Evolutionary conservation across 768 basidiomycete genomes (phyloP).

Genomic region (Tulasnella sp.): DNA sequence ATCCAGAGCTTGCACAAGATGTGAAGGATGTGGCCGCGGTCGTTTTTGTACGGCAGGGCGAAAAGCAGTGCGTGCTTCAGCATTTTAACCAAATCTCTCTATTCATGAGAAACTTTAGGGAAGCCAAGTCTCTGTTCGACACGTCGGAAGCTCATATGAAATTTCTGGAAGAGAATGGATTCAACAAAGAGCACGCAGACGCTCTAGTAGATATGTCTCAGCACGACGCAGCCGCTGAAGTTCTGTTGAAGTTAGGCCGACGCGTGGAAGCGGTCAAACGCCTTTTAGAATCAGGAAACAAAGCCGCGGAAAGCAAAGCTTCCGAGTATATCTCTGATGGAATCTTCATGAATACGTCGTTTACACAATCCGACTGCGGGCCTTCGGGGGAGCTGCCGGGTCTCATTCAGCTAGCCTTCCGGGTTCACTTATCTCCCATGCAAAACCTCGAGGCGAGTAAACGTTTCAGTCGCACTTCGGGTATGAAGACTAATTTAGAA

Average conservation of each 20-base stretch:
- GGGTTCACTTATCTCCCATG: too few relatives aligned
- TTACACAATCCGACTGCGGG: too few relatives aligned
- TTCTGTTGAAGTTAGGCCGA: background rate
- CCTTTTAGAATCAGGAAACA: background rate
- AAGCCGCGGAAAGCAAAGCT: too few relatives aligned
- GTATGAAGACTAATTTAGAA: too few relatives aligned
- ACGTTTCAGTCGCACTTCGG: too few relatives aligned
- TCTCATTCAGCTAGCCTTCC: too few relatives aligned
- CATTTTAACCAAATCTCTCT: too few relatives aligned
- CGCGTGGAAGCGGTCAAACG: background rate
- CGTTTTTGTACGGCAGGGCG: background rate
- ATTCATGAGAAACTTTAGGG: too few relatives aligned
- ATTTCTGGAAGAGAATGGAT: slow-evolving; percentile 16
- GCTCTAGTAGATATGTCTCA: background rate
- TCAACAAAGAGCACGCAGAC: background rate
- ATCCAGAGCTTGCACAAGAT: slow-evolving; percentile 33
- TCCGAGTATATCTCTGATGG: too few relatives aligned
- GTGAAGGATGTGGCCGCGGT: slow-evolving; percentile 47
- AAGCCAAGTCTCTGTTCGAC: background rate
- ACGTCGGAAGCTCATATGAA: background rate
- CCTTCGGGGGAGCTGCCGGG: too few relatives aligned
- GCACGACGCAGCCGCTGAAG: background rate
- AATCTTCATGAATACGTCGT: too few relatives aligned
- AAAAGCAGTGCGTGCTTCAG: background rate
- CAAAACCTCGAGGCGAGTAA: too few relatives aligned